Evolutionary conservation across 495 filamentous ascomycete genomes (phyloP).

Genomic region (Penicillium tannophilum): DNA sequence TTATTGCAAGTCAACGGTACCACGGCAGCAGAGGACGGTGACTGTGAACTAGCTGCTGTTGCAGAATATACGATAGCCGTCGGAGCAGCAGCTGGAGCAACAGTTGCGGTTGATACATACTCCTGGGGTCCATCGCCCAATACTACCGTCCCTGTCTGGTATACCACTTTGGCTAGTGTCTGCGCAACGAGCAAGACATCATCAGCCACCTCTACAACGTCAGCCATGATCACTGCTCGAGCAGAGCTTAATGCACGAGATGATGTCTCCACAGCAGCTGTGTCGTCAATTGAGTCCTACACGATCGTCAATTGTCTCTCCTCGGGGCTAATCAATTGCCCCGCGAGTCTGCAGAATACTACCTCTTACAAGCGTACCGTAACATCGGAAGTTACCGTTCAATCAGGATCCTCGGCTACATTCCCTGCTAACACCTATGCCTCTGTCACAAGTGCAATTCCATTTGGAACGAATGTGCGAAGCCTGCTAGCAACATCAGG

Average conservation of each 20-base stretch:
- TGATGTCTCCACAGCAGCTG: conserved; percentile 36
- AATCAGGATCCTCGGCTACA: conserved; percentile 32
- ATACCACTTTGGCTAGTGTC: conserved; percentile 49
- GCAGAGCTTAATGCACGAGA: conserved; percentile 20
- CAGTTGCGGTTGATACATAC: conserved; percentile 39
- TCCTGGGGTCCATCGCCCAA: conserved; percentile 53
- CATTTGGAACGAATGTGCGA: conserved; percentile 42
- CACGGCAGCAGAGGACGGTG: conserved; percentile 29
- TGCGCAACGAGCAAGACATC: conserved; percentile 39
- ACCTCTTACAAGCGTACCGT: conserved; percentile 21
- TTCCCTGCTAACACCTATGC: conserved; percentile 35
- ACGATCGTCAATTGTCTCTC: conserved; percentile 42
- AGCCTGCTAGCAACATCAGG: conserved; percentile 38
- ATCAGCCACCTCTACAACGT: conserved; percentile 15
- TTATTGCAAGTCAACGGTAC: conserved; percentile 46
- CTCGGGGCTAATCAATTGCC: conserved; percentile 47
- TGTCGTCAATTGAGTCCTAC: conserved; percentile 34
- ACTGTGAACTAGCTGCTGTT: conserved; percentile 45
- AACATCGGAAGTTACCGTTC: conserved; percentile 33
- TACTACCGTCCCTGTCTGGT: conserved; percentile 52
- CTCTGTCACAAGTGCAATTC: conserved; percentile 31
- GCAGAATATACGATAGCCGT: conserved; percentile 52
- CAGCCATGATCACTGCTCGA: conserved; percentile 23
- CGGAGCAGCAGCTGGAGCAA: conserved; percentile 54
- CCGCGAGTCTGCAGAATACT: conserved; percentile 45